Percentiles rank a stretch among this genome's conserved stretches.
These are phyloP conservation scores for Asparagopsis taxiformis DNA, from an alignment of 31 red algal genomes.

Conservation along the genomic window DNA sequence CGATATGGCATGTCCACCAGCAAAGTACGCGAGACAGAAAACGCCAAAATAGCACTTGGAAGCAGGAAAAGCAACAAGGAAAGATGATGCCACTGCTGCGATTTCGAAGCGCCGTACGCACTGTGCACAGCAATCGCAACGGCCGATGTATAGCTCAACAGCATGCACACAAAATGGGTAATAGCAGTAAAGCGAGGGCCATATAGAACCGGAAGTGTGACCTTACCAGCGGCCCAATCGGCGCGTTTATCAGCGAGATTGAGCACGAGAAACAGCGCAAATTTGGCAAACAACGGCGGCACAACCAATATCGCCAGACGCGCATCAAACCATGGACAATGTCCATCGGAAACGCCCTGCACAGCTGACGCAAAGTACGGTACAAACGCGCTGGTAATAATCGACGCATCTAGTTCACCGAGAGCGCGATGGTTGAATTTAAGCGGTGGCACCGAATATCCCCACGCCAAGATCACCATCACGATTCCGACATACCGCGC, in stretches of 20 bases:
- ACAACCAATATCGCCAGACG: slow-evolving; percentile 20
- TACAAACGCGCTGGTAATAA: slow-evolving; percentile 40
- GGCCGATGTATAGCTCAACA: slow-evolving; percentile 2
- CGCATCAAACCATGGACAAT: neutral
- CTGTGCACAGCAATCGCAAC: neutral
- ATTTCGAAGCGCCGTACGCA: too few species aligned
- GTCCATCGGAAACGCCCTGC: neutral
- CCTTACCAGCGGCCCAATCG: slow-evolving; percentile 32
- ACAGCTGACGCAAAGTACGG: slow-evolving; percentile 10
- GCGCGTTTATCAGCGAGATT: slow-evolving; percentile 51
- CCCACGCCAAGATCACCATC: slow-evolving; percentile 19
- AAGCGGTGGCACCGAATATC: slow-evolving; percentile 45
- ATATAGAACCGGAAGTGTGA: slow-evolving; percentile 37
- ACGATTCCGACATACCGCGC: slow-evolving; percentile 15
- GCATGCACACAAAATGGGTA: neutral
- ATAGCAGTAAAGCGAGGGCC: slow-evolving; percentile 9
- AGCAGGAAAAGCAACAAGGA: too few species aligned
- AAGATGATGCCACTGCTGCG: too few species aligned
- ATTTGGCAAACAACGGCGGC: slow-evolving; percentile 33
- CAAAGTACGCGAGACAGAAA: slow-evolving; percentile 3
- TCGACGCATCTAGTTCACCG: slow-evolving; percentile 52
- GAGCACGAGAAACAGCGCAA: slow-evolving; percentile 51
- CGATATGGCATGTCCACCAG: neutral
- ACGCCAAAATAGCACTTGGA: neutral
- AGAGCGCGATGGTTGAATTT: slow-evolving; percentile 36